Conservation (phyloP, 2,329 filamentous ascomycete species). For the Alternaria sp. region DNA sequence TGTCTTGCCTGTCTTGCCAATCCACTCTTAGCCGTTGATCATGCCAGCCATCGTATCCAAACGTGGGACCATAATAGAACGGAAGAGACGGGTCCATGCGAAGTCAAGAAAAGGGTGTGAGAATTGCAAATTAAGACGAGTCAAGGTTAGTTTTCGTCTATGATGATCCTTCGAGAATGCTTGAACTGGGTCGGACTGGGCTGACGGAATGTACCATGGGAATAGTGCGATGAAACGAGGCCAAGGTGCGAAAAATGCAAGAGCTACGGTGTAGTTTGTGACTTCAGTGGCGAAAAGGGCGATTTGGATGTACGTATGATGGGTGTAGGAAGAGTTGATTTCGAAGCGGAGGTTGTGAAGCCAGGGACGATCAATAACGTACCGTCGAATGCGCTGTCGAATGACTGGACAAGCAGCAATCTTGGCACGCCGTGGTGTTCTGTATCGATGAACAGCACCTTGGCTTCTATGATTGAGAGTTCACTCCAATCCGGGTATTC, state of each 20-base stretch:
- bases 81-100: conserved; percentile 54
- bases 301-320: background rate
- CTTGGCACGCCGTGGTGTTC: conserved; percentile 7
- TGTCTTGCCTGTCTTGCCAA: background rate
- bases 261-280: conserved; percentile 59
- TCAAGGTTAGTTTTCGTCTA: conserved; percentile 56
- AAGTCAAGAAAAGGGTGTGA: conserved; percentile 65
- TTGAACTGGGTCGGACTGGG: background rate
- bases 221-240: conserved; percentile 63
- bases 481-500: conserved; percentile 11
- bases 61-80: conserved; percentile 11
- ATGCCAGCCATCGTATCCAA: conserved; percentile 29
- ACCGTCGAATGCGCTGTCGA: too few relatives aligned
- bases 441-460: conserved; percentile 24
- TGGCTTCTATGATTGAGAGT: conserved; percentile 25
- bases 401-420: background rate
- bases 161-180: background rate
- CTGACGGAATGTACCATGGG: background rate
- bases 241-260: conserved; percentile 61
- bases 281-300: conserved; percentile 35
- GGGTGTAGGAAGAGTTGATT: background rate
- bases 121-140: conserved; percentile 65
- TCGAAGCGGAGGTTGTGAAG: background rate
- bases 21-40: background rate
- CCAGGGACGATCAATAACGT: background rate